Evolutionary conservation across 148 eudicot genomes (phyloP).

Genomic region (Beta vulgaris): DNA sequence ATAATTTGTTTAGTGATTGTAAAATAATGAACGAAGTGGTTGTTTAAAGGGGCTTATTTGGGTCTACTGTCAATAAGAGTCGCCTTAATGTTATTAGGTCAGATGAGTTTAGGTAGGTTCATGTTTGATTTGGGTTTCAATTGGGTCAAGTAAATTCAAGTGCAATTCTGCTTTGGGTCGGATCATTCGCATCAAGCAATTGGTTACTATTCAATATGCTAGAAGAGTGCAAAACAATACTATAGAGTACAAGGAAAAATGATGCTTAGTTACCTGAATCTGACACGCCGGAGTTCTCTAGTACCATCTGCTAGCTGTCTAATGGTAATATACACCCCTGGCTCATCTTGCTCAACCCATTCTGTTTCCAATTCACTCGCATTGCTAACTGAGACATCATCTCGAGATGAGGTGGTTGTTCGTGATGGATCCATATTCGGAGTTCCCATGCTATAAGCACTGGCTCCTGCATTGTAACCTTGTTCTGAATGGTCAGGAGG

Average conservation of each 20-base stretch:
- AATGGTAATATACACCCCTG: constrained; percentile 88
- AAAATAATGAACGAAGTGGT: no score
- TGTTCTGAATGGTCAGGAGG: constrained; percentile 57
- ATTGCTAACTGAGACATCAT: constrained; percentile 86
- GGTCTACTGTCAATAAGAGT: background rate
- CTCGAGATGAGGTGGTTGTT: constrained; percentile 80
- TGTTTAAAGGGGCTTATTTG: background rate
- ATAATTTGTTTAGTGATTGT: no score
- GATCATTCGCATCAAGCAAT: no score
- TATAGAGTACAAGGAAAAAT: background rate
- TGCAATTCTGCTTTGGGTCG: no score
- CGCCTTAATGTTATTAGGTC: no score
- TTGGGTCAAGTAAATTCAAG: no score
- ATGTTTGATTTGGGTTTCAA: no score
- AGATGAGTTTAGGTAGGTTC: no score
- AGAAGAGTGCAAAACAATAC: background rate
- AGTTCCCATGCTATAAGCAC: constrained; percentile 40
- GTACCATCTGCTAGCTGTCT: constrained; percentile 85
- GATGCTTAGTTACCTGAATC: constrained; percentile 70
- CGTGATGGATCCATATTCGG: constrained; percentile 73
- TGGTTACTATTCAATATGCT: no score
- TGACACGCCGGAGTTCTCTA: constrained; percentile 83
- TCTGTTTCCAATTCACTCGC: constrained; percentile 89
- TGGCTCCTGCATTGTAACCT: constrained; percentile 45
- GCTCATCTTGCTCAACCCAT: constrained; percentile 96